phyloP scores from a whole-genome alignment of 2,329 filamentous ascomycete genomes.

The Massarina eburnea region DNA sequence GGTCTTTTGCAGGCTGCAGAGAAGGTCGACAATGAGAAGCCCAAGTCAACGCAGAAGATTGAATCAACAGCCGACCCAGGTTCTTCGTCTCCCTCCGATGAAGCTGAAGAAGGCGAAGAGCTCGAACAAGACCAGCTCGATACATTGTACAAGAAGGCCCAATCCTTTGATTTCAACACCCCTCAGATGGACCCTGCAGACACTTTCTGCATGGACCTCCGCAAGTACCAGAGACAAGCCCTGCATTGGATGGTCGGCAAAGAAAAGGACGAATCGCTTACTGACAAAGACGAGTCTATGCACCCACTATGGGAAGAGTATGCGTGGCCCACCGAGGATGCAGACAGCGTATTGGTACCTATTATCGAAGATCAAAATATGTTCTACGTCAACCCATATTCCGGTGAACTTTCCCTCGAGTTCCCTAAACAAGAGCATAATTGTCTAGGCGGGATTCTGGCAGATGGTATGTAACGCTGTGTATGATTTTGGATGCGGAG shows the following conservation, averaged over 20 bases:
- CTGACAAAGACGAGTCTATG: slow-evolving; percentile 75
- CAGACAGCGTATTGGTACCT: slow-evolving; percentile 76
- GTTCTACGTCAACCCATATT: slow-evolving; percentile 98
- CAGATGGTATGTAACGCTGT: slow-evolving; percentile 59
- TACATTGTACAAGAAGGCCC: slow-evolving; percentile 89
- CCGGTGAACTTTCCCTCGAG: slow-evolving; percentile 85
- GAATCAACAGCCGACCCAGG: slow-evolving; percentile 47
- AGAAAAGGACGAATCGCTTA: slow-evolving; percentile 75
- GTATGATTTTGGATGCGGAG: neutral
- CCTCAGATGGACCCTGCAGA: slow-evolving; percentile 81
- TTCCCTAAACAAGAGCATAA: slow-evolving; percentile 95
- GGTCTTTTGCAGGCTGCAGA: slow-evolving; percentile 86
- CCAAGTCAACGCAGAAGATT: slow-evolving; percentile 51
- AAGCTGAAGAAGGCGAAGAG: slow-evolving; percentile 81
- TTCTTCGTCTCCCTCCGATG: slow-evolving; percentile 62
- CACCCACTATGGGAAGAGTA: slow-evolving; percentile 98
- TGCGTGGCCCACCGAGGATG: slow-evolving; percentile 81
- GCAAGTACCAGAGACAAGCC: slow-evolving; percentile 94
- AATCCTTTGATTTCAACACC: slow-evolving; percentile 93
- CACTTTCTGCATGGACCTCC: slow-evolving; percentile 78
- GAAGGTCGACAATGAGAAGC: slow-evolving; percentile 71
- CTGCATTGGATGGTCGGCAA: slow-evolving; percentile 96
- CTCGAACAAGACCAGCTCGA: slow-evolving; percentile 95
- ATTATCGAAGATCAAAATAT: slow-evolving; percentile 64
- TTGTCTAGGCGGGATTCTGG: slow-evolving; percentile 88